These are phyloP conservation scores for Mucor racemosus DNA, from an alignment of 371 early-diverging fungal genomes.

Conservation along the genomic window DNA sequence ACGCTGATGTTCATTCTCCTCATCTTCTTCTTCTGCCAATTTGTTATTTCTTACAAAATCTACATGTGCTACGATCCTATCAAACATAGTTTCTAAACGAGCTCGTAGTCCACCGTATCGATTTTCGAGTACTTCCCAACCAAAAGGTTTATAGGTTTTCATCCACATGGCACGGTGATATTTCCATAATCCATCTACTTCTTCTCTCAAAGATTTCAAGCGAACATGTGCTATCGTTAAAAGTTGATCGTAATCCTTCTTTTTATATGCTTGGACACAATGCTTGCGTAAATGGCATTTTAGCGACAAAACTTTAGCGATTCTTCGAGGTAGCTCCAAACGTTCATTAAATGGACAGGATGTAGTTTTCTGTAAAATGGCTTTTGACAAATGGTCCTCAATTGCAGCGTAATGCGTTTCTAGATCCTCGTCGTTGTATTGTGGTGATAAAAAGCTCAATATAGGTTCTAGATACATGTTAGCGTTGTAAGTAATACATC, in stretches of 20 bases:
- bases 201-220: constrained; percentile 60
- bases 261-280: constrained; percentile 67
- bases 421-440: constrained; percentile 70
- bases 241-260: constrained; percentile 53
- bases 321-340: constrained; percentile 68
- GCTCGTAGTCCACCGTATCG: constrained; percentile 83
- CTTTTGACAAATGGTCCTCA: constrained; percentile 50
- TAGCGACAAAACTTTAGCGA: constrained; percentile 70
- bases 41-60: constrained; percentile 34
- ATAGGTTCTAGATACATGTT: constrained; percentile 64
- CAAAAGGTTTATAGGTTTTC: constrained; percentile 81
- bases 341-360: constrained; percentile 72
- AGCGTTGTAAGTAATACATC: not conserved
- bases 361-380: constrained; percentile 42
- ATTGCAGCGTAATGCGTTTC: constrained; percentile 68
- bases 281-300: constrained; percentile 73
- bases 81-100: constrained; percentile 76
- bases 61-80: constrained; percentile 69
- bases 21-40: constrained; percentile 17
- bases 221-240: constrained; percentile 53
- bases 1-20: constrained; percentile 44
- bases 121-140: constrained; percentile 83
- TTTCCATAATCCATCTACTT: constrained; percentile 75
- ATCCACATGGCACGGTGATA: constrained; percentile 83
- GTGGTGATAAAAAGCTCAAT: constrained; percentile 75